Evolutionary conservation across 768 basidiomycete genomes (phyloP).

Genomic region (Mycena sanguinolenta): DNA sequence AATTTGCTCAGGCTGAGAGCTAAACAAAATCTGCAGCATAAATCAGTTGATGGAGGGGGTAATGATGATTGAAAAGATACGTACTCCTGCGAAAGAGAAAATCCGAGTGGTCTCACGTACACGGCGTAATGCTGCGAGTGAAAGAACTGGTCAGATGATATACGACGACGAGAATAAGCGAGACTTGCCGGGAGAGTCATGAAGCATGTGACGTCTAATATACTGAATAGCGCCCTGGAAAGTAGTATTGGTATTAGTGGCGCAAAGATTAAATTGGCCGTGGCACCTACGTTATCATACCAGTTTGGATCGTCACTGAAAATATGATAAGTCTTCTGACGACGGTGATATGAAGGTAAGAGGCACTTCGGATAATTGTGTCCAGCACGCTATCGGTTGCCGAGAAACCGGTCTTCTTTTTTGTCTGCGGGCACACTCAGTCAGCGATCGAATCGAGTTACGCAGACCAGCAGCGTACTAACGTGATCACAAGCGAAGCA

Average conservation of each 20-base stretch:
- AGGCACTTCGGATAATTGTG: slow-evolving; percentile 36
- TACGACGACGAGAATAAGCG: not conserved
- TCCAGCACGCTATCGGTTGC: slow-evolving; percentile 30
- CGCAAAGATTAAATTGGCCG: not conserved
- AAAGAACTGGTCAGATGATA: slow-evolving; percentile 2
- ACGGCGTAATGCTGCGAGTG: slow-evolving; percentile 55
- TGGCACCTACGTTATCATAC: slow-evolving; percentile 30
- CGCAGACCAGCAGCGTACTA: slow-evolving; percentile 39
- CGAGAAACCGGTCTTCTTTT: slow-evolving; percentile 25
- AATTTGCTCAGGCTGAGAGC: slow-evolving; percentile 62
- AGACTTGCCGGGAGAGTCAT: slow-evolving; percentile 30
- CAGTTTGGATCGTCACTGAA: slow-evolving; percentile 35
- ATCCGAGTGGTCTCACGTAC: slow-evolving; percentile 45
- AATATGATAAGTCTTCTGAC: not conserved
- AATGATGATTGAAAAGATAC: not conserved
- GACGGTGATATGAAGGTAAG: not conserved
- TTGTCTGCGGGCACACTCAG: not conserved
- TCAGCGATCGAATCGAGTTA: not conserved
- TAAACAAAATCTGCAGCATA: slow-evolving; percentile 57
- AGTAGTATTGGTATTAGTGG: not conserved
- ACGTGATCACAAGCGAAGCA: slow-evolving; percentile 49
- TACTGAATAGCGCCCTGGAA: slow-evolving; percentile 22
- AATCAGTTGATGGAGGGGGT: too few species aligned
- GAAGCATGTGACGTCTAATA: slow-evolving; percentile 27
- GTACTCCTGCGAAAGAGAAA: not conserved